Base-by-base conservation (phyloP, 331 rosid genomes). In the Malus hybrid region DNA sequence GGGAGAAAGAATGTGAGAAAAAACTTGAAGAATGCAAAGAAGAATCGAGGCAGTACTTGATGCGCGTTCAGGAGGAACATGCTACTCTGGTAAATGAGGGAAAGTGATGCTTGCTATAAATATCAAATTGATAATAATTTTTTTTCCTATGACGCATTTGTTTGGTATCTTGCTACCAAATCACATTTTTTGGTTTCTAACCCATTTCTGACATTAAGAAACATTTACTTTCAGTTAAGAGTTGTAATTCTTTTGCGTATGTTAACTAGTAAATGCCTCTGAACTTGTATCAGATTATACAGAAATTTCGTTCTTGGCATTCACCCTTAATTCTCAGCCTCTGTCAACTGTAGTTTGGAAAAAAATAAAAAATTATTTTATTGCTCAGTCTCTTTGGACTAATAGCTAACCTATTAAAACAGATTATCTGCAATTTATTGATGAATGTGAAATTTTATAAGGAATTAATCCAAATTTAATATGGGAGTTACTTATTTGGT, bases 21-120 rank as follows among this genome's bases (percentile, higher is more conserved):
- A 84, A 80, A 78, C 79, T 94, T 63, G 86, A 83, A 67, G 93
- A 89, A 48, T 66, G 86, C 81, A 82, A 85, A 80, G 93, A 94
- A 82, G 97, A 92, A 82, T 82, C 96, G 71, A 84, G 79, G 79
- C 87, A 82, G 81, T 83, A 79, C 74, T 77, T 92, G 85, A 74
- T 84, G 66, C 80, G n/a, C 62, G 78, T 86, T 78, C 88, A 87
- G 85, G 97, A 88, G 77, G 96, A 90, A 80, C 93, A 94, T 46
- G 75, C 87, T 66, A 55, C 80, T n/a, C 79, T 90, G 89, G 99
- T 92, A 86, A 78, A 81, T 77, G 69, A 76, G 60, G 65, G 65
- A 55, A 84, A 75, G 28, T 42, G 67, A 24, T 34, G 30, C 29
- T 71, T 77, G 39, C 67, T 78, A 72, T 34, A 73, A 60, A 52